Conservation (phyloP, 257 asterid species). For the Eustoma russellianum region DNA sequence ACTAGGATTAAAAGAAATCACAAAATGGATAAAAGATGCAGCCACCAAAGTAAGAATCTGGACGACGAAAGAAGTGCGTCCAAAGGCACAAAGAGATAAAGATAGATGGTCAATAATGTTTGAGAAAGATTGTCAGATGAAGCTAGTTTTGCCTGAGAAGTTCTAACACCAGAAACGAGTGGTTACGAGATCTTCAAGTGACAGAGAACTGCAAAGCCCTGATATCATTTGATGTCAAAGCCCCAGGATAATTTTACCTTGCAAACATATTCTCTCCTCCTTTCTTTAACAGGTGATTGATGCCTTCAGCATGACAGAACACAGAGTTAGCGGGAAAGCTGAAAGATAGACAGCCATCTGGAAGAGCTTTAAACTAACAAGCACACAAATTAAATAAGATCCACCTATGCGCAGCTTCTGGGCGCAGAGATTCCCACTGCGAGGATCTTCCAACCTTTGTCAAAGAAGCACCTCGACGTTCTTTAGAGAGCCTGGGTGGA, state of each 20-base stretch:
- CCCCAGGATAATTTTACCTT: constrained; percentile 70
- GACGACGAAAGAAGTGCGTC: neutral
- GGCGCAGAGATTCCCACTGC: constrained; percentile 76
- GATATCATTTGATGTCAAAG: constrained; percentile 33
- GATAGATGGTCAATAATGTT: no score
- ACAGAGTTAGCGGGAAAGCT: constrained; percentile 64
- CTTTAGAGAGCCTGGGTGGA: constrained; percentile 72
- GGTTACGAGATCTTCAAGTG: neutral
- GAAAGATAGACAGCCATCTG: constrained; percentile 54
- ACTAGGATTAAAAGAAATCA: no score
- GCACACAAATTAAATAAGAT: constrained; percentile 52
- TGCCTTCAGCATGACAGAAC: constrained; percentile 93
- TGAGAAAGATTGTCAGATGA: neutral
- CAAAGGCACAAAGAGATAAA: no score
- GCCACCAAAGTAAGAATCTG: neutral
- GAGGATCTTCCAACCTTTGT: constrained; percentile 62
- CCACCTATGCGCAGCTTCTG: constrained; percentile 87
- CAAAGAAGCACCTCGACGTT: constrained; percentile 61
- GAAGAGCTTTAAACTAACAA: constrained; percentile 44
- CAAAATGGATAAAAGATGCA: no score
- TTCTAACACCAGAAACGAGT: constrained; percentile 8
- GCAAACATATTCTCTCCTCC: constrained; percentile 90
- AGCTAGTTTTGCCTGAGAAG: constrained; percentile 3
- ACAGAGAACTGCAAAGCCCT: constrained; percentile 13
- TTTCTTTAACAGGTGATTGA: constrained; percentile 86